These are phyloP conservation scores for Penicillium corylophilum DNA, from an alignment of 2,329 filamentous ascomycete species.

Conservation along the genomic window DNA sequence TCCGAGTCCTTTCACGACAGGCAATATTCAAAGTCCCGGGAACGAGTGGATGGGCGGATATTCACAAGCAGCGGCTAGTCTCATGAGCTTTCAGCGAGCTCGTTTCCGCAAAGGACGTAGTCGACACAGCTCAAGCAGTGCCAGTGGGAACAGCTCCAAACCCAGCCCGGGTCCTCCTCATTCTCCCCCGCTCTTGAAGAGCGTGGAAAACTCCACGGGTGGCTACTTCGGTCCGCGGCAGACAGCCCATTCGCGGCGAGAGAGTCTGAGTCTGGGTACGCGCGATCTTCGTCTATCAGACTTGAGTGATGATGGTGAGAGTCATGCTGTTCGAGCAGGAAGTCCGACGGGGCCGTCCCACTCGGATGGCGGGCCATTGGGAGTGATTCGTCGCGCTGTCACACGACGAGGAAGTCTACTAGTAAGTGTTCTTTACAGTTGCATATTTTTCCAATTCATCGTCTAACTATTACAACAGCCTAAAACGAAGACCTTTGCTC, in stretches of 20 bases:
- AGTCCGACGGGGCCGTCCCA: constrained; percentile 36
- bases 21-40: constrained; percentile 51
- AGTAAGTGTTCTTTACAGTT: constrained; percentile 52
- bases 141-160: constrained; percentile 67
- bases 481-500: constrained; percentile 93
- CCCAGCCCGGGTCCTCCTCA: constrained; percentile 65
- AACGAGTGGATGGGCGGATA: constrained; percentile 62
- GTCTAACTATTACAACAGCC: constrained; percentile 56
- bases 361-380: constrained; percentile 60
- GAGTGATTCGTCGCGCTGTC: constrained; percentile 78
- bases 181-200: constrained; percentile 68
- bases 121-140: constrained; percentile 67
- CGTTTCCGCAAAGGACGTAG: constrained; percentile 59
- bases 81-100: constrained; percentile 74
- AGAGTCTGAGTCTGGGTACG: constrained; percentile 87
- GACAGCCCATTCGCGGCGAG: constrained; percentile 62
- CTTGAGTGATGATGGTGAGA: constrained; percentile 76
- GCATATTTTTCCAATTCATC: background rate
- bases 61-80: constrained; percentile 70
- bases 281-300: constrained; percentile 80
- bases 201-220: constrained; percentile 52
- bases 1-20: constrained; percentile 48
- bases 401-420: constrained; percentile 85
- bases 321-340: constrained; percentile 30
- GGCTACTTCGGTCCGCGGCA: constrained; percentile 56